A percentile compares a stretch with the other conserved stretches of the same genome.
Conservation (phyloP, 2,329 filamentous ascomycete genomes). For the Cordyceps farinosa region DNA sequence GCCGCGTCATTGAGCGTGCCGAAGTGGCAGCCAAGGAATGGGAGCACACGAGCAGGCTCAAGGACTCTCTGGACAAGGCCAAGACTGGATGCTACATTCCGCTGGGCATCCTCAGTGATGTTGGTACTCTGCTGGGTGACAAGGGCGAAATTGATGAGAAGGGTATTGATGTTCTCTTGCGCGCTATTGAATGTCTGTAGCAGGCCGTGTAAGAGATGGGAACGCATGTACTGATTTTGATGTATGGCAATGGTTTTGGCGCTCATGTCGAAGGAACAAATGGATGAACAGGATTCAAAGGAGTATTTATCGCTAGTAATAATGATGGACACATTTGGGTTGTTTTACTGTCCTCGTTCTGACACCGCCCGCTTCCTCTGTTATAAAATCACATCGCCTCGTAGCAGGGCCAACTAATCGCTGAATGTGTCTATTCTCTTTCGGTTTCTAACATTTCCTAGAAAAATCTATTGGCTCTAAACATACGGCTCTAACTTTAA, state of each 20-base stretch:
- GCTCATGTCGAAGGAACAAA: slow-evolving; percentile 1
- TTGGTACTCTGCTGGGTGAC: slow-evolving; percentile 70
- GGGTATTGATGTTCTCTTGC: slow-evolving; percentile 57
- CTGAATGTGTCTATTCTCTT: too few species aligned
- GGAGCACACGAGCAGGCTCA: slow-evolving; percentile 90
- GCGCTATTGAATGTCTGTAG: slow-evolving; percentile 57
- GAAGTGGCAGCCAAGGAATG: slow-evolving; percentile 86
- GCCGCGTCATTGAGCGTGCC: slow-evolving; percentile 76
- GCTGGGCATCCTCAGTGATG: slow-evolving; percentile 81
- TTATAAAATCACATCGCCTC: too few species aligned
- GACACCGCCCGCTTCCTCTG: too few species aligned
- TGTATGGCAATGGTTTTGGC: slow-evolving; percentile 1
- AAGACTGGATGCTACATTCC: slow-evolving; percentile 78
- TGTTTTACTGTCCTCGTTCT: neutral
- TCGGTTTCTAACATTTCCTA: too few species aligned
- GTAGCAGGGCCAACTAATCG: too few species aligned
- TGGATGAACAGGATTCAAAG: neutral
- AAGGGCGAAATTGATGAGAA: slow-evolving; percentile 46
- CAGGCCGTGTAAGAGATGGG: neutral
- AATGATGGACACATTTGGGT: neutral
- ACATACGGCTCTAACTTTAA: neutral
- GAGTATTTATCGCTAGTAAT: neutral
- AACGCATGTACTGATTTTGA: neutral
- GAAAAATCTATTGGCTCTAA: too few species aligned
- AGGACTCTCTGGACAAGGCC: slow-evolving; percentile 80